Evolutionary conservation across 139 green algal species (phyloP).

Genomic region (Chlorella sp.): DNA sequence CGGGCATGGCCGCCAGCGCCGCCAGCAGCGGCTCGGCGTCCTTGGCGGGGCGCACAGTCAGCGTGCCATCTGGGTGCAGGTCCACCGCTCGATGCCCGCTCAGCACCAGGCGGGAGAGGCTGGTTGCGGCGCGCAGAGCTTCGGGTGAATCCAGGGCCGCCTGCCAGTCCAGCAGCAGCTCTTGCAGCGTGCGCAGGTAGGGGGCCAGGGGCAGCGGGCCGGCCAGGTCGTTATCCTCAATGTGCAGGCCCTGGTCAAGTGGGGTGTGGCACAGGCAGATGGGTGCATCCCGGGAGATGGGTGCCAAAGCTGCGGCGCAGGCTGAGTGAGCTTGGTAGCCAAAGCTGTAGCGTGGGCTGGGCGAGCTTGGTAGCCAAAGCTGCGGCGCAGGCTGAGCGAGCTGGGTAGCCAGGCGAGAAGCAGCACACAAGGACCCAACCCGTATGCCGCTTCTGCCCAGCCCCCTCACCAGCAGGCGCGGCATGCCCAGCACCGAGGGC

Average conservation of each 20-base stretch:
- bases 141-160: background rate
- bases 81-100: background rate
- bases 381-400: too few relatives aligned
- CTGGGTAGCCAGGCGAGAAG: too few relatives aligned
- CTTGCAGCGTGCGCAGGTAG: background rate
- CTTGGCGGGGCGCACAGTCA: background rate
- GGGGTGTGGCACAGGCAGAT: too few relatives aligned
- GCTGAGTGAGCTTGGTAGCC: too few relatives aligned
- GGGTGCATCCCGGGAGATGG: too few relatives aligned
- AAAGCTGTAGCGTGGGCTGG: too few relatives aligned
- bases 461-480: too few relatives aligned
- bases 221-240: conserved; percentile 13
- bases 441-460: too few relatives aligned
- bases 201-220: background rate
- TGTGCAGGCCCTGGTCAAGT: conserved; percentile 1
- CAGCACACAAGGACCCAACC: too few relatives aligned
- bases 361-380: too few relatives aligned
- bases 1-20: conserved; percentile 6
- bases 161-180: conserved; percentile 32
- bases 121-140: background rate
- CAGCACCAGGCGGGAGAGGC: conserved; percentile 2
- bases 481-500: too few relatives aligned
- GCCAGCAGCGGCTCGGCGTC: conserved; percentile 19
- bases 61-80: background rate
- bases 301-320: too few relatives aligned